A percentile compares a stretch with the other conserved stretches of the same genome.
Evolutionary conservation across 2,329 filamentous ascomycete genomes (phyloP).

Genomic region (Neoascochyta sp.): DNA sequence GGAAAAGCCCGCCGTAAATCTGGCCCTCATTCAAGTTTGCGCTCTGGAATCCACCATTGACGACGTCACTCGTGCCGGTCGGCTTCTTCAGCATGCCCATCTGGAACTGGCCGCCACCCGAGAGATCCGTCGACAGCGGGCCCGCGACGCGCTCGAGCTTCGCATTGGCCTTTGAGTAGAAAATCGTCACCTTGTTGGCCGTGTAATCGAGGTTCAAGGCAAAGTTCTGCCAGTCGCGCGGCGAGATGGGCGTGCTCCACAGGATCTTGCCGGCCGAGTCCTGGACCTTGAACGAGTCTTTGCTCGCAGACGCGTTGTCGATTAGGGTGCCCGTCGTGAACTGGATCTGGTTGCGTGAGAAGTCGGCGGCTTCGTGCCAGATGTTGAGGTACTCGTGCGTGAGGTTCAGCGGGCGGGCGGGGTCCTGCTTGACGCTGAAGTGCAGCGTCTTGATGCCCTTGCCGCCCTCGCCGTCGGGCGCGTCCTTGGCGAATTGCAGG

Average conservation of each 20-base stretch:
- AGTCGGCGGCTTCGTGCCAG: constrained; percentile 41
- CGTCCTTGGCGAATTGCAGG: constrained; percentile 51
- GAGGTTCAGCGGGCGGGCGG: constrained; percentile 52
- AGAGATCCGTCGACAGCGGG: constrained; percentile 49
- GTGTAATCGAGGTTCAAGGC: constrained; percentile 56
- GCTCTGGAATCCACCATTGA: constrained; percentile 37
- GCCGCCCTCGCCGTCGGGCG: constrained; percentile 51
- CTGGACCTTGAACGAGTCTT: constrained; percentile 43
- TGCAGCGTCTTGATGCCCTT: constrained; percentile 59
- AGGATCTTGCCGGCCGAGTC: constrained; percentile 39
- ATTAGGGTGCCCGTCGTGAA: constrained; percentile 56
- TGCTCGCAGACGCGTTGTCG: constrained; percentile 44
- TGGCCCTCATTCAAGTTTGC: constrained; percentile 37
- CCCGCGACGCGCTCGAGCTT: constrained; percentile 49
- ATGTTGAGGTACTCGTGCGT: constrained; percentile 58
- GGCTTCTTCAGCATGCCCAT: constrained; percentile 62
- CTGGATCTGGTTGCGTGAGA: constrained; percentile 41
- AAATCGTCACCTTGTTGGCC: constrained; percentile 53
- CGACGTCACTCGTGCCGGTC: constrained; percentile 42
- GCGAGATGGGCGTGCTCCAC: constrained; percentile 52
- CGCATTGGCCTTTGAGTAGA: constrained; percentile 51
- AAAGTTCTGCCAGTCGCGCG: constrained; percentile 59
- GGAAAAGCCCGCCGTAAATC: constrained; percentile 40
- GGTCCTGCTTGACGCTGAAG: constrained; percentile 56
- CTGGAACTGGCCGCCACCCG: constrained; percentile 59